Evolutionary conservation across 2,329 filamentous ascomycete genomes (phyloP), one percentile per base, ranked within the genome.

Genomic region (Diplocarpon rosae): DNA sequence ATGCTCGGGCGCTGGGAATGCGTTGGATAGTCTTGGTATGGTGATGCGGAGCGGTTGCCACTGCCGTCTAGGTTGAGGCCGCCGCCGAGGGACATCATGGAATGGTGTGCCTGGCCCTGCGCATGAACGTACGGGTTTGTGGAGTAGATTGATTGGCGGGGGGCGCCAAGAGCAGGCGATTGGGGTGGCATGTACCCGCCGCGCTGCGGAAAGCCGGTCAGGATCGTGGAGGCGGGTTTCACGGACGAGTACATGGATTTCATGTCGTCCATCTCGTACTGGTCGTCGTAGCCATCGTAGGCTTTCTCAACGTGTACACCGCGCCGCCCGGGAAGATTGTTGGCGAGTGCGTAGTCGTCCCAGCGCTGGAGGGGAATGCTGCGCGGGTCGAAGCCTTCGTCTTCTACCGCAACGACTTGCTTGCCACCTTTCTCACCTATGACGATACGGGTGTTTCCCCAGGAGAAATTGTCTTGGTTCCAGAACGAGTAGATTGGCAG

Each of bases 401-500:
- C 80, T 20, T 90, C 84, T 2, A 89, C 78, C 0, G 88, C 88
- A 42, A 98, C 74, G n/a, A 95, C 71, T 61, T 94, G 80, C 69
- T 94, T 95, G 62, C 76, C 77, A 51, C 89, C 90, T 64, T 90
- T 87, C 65, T 98, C 92, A 48, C 88, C 90, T 54, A 96, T 85
- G 55, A 98, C 92, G 53, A 98, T 80, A 76, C 92, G 88, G 1
- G 92, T 98, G 69, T 92, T 96, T 73, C 92, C 92, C 92, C 92
- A 98, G 1, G 82, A 82, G 73, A 98, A 98, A 68, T 98, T 90
- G 66, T 98, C 92, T 65, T 95, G 89, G 67, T 95, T 94, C 92
- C 92, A 98, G 81, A 98, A 98, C 0, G 90, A 95, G 70, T 96
- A 98, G 52, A 98, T 69, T 0, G 92, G 92, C 11, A 98, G 75